Percentiles rank a stretch among this genome's conserved stretches.
Conservation (phyloP, 345 rosid species). For the Moringa oleifera region DNA sequence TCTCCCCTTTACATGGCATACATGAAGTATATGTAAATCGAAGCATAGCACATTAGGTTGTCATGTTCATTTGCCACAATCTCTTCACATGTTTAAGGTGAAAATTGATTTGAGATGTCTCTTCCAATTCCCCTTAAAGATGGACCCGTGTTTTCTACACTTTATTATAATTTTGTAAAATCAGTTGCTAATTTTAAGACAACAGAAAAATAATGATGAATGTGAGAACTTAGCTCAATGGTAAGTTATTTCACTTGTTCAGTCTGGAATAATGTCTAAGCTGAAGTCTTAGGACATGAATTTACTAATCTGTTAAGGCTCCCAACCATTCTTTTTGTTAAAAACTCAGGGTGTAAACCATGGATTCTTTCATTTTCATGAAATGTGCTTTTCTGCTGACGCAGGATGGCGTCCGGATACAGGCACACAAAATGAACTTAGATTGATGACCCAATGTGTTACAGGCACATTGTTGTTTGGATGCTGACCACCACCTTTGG, state of each 20-base stretch:
- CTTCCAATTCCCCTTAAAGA: background rate
- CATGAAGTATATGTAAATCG: background rate
- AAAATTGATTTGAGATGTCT: no score
- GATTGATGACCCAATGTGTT: conserved; percentile 84
- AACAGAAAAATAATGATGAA: conserved; percentile 8
- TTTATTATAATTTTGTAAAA: background rate
- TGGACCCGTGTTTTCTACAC: background rate
- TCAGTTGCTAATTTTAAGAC: conserved; percentile 13
- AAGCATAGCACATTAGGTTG: no score
- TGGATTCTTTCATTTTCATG: background rate
- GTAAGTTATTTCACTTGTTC: conserved; percentile 1
- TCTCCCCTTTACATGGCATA: no score
- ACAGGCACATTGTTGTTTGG: conserved; percentile 87
- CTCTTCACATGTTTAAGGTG: no score
- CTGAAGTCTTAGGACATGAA: background rate
- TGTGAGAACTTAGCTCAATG: conserved; percentile 10
- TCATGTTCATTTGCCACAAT: no score
- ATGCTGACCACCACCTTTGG: conserved; percentile 80
- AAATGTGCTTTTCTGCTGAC: conserved; percentile 12
- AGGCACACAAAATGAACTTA: conserved; percentile 94
- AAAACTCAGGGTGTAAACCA: background rate
- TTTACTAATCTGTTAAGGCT: background rate
- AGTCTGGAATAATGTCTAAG: background rate
- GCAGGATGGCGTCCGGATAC: conserved; percentile 95
- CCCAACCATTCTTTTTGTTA: background rate